phyloP scores from a whole-genome alignment of 164 flowering plant species.

The Vitis rupestris region DNA sequence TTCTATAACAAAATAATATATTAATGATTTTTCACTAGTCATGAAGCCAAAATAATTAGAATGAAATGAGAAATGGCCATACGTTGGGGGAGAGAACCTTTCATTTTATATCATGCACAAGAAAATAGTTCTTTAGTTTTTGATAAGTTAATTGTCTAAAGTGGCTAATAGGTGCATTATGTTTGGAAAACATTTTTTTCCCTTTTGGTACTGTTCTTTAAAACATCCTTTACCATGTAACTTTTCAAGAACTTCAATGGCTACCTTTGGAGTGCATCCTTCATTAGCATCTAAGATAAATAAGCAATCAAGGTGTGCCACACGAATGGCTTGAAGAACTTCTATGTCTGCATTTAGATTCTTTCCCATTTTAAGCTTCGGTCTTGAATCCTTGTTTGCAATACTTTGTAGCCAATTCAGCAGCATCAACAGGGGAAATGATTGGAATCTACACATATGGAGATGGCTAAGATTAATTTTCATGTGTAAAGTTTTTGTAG shows the following conservation, averaged over 20 bases:
- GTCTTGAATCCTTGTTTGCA: constrained; percentile 68
- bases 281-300: constrained; percentile 96
- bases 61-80: no score
- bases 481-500: neutral
- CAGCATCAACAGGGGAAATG: constrained; percentile 68
- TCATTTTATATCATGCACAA: neutral
- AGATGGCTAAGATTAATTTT: neutral
- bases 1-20: constrained; percentile 37
- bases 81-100: neutral
- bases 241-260: constrained; percentile 73
- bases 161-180: no score
- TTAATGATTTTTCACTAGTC: neutral
- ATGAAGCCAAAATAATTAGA: neutral
- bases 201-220: no score
- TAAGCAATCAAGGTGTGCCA: constrained; percentile 61
- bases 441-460: constrained; percentile 71
- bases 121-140: neutral
- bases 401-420: constrained; percentile 67
- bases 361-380: constrained; percentile 92
- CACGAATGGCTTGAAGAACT: constrained; percentile 78
- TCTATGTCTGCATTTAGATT: constrained; percentile 69
- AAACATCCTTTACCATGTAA: constrained; percentile 49
- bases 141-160: neutral
- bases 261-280: constrained; percentile 72
- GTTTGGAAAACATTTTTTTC: no score